phyloP scores from a whole-genome alignment of 306 rosid genomes.

The Chamaecrista fasciculata region DNA sequence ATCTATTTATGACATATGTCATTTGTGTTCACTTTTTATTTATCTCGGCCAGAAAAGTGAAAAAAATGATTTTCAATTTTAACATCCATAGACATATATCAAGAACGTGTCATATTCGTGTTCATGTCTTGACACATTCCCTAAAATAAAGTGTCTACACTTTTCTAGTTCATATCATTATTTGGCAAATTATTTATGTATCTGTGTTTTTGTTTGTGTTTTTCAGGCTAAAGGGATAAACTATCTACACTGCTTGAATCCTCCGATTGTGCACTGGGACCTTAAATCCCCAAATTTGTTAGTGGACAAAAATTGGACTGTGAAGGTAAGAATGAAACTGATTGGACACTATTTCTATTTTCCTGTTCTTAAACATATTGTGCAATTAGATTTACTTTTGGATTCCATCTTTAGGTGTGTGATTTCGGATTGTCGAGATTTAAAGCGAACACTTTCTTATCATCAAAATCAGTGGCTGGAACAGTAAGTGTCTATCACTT shows the following conservation, averaged over 20 bases:
- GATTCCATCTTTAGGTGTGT: slow-evolving; percentile 55
- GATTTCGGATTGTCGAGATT: slow-evolving; percentile 99
- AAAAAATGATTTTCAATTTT: too few species aligned
- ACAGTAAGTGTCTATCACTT: slow-evolving; percentile 58
- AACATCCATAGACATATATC: too few species aligned
- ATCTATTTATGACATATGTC: too few species aligned
- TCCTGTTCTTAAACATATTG: neutral
- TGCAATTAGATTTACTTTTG: slow-evolving; percentile 21
- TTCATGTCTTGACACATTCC: too few species aligned
- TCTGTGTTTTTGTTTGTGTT: neutral
- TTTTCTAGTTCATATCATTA: neutral
- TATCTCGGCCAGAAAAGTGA: too few species aligned
- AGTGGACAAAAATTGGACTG: slow-evolving; percentile 95
- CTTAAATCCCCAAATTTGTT: slow-evolving; percentile 94
- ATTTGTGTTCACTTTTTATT: too few species aligned
- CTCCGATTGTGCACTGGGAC: slow-evolving; percentile 96
- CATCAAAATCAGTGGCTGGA: slow-evolving; percentile 97
- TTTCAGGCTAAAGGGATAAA: slow-evolving; percentile 96
- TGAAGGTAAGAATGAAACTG: slow-evolving; percentile 54
- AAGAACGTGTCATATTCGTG: too few species aligned
- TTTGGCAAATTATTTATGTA: slow-evolving; percentile 2
- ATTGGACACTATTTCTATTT: slow-evolving; percentile 4
- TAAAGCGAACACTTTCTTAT: slow-evolving; percentile 83
- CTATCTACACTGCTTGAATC: slow-evolving; percentile 89
- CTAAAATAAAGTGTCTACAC: too few species aligned